phyloP scores from a whole-genome alignment of 2,329 filamentous ascomycete genomes.

The Zasmidium angulare region DNA sequence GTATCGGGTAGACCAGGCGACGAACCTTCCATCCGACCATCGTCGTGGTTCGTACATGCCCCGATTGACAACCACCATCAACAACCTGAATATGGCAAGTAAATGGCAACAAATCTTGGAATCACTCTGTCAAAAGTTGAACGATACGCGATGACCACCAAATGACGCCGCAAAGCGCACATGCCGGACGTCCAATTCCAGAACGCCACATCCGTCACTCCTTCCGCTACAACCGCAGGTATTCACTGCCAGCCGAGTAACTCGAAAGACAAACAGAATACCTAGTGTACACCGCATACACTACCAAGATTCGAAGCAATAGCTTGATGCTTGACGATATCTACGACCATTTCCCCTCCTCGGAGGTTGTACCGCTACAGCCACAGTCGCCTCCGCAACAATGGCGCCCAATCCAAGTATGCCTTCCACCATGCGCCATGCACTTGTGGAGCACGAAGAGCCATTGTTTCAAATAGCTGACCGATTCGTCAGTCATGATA shows the following conservation, averaged over 20 bases:
- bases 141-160: neutral
- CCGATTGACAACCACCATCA: neutral
- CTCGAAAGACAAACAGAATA: neutral
- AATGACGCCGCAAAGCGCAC: neutral
- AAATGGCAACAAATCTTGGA: too few relatives aligned
- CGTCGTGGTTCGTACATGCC: neutral
- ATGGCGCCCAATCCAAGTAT: slow-evolving; percentile 8
- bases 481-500: slow-evolving; percentile 1
- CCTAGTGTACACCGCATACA: neutral
- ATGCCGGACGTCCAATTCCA: neutral
- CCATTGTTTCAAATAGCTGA: neutral
- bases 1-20: neutral
- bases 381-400: neutral
- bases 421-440: neutral
- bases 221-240: too few relatives aligned
- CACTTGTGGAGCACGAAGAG: neutral
- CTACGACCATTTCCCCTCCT: too few relatives aligned
- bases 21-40: neutral
- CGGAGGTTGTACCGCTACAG: neutral
- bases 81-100: too few relatives aligned
- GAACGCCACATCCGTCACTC: neutral
- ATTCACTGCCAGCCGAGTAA: neutral
- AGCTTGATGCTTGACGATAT: too few relatives aligned
- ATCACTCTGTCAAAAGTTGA: too few relatives aligned
- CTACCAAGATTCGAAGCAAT: neutral